Percentiles rank a stretch among this genome's conserved stretches.
phyloP scores from a whole-genome alignment of 2,329 filamentous ascomycete genomes.

The Fusarium begoniae region DNA sequence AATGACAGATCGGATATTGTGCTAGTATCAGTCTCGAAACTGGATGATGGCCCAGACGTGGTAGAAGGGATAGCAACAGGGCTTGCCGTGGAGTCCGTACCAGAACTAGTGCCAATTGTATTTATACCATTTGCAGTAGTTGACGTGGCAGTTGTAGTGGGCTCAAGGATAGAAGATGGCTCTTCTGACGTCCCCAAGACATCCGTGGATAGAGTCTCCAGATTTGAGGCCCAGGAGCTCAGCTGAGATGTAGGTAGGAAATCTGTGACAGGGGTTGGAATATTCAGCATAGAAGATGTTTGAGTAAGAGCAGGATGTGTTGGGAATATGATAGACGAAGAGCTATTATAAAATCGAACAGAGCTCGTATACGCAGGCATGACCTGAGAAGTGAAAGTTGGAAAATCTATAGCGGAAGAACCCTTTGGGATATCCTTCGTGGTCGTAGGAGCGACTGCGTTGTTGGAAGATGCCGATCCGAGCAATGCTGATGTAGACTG shows the following conservation, averaged over 20 bases:
- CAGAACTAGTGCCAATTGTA: not conserved
- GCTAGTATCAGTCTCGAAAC: not conserved
- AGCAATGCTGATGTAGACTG: not conserved
- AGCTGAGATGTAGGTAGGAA: not conserved
- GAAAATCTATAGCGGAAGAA: not conserved
- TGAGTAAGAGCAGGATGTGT: not conserved
- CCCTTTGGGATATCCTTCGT: too few relatives aligned
- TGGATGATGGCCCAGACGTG: not conserved
- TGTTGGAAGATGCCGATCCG: not conserved
- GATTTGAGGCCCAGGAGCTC: not conserved
- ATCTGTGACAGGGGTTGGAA: not conserved
- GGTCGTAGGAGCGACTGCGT: not conserved
- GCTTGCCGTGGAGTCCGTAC: not conserved
- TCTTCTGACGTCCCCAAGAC: not conserved
- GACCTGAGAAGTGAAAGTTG: not conserved
- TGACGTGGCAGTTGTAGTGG: not conserved
- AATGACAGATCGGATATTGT: not conserved
- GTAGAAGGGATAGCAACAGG: not conserved
- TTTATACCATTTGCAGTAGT: not conserved
- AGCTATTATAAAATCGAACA: not conserved
- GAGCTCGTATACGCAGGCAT: not conserved
- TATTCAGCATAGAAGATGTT: not conserved
- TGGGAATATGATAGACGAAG: not conserved
- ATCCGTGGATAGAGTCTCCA: not conserved
- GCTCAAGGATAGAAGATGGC: not conserved